Percentiles rank a stretch among this genome's conserved stretches.
These are phyloP conservation scores for Neospora caninum DNA, from an alignment of 169 alveolate species.

Conservation along the genomic window DNA sequence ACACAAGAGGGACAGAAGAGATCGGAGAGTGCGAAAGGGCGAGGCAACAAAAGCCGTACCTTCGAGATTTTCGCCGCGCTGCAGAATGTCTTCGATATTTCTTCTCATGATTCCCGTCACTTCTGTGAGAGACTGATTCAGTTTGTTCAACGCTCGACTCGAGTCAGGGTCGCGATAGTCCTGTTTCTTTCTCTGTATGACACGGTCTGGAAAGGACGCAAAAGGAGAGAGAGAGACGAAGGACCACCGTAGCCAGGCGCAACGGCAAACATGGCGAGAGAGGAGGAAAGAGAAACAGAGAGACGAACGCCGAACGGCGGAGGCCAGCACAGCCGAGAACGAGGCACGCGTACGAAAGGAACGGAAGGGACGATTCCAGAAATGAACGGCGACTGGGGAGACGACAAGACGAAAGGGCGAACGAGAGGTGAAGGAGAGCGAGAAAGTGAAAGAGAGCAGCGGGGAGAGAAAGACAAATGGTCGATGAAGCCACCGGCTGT, in stretches of 20 bases:
- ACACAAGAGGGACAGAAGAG: neutral
- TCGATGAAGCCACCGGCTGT: too few relatives aligned
- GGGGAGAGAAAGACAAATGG: too few relatives aligned
- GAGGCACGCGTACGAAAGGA: too few relatives aligned
- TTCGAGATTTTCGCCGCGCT: conserved; percentile 73
- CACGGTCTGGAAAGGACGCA: conserved; percentile 67
- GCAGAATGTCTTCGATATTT: conserved; percentile 75
- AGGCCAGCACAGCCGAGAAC: neutral
- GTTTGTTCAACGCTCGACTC: conserved; percentile 62
- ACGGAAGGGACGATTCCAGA: too few relatives aligned
- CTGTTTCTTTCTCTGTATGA: conserved; percentile 72
- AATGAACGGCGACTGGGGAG: too few relatives aligned
- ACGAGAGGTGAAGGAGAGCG: neutral
- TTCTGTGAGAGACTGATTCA: conserved; percentile 73
- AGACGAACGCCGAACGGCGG: neutral
- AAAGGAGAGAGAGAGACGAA: neutral
- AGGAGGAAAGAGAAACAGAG: neutral
- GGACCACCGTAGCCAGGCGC: neutral
- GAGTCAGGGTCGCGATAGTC: conserved; percentile 74
- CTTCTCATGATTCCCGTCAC: conserved; percentile 72
- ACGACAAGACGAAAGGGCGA: too few relatives aligned
- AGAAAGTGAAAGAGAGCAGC: too few relatives aligned
- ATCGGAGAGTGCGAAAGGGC: neutral
- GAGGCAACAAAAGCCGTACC: conserved; percentile 37
- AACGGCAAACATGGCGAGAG: neutral